Percentiles rank a stretch among this genome's conserved stretches.
Conservation (phyloP, 2,329 filamentous ascomycete species). For the Ascochyta rabiei region DNA sequence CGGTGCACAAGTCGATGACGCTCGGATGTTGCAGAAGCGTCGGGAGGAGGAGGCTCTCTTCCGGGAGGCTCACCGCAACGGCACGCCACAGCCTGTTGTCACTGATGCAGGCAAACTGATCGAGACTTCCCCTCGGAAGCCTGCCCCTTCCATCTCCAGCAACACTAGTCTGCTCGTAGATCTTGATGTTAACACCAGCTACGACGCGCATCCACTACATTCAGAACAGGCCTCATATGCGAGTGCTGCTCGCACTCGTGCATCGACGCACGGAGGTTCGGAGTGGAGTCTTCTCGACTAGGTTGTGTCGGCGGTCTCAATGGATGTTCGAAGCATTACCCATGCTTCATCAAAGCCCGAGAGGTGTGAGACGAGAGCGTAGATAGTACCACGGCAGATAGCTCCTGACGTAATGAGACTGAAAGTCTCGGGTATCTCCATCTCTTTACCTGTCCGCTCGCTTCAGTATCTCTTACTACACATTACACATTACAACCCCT, state of each 20-base stretch:
- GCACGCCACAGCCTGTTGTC: not conserved
- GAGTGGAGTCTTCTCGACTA: constrained; percentile 25
- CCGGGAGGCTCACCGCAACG: constrained; percentile 6
- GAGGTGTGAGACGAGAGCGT: not conserved
- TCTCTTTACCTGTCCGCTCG: not conserved
- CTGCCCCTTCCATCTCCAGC: constrained; percentile 12
- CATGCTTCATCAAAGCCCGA: not conserved
- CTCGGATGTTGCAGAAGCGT: constrained; percentile 16
- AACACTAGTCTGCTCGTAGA: constrained; percentile 29
- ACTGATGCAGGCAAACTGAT: constrained; percentile 17
- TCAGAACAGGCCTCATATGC: constrained; percentile 3
- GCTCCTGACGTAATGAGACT: not conserved
- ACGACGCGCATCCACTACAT: not conserved
- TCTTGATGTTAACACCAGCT: constrained; percentile 13
- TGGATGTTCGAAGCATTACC: no score
- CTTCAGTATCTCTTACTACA: not conserved
- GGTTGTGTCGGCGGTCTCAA: not conserved
- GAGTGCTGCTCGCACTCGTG: not conserved
- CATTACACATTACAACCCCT: constrained; percentile 4
- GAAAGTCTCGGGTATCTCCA: not conserved
- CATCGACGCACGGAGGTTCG: not conserved
- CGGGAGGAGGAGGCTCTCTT: constrained; percentile 23
- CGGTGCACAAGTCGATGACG: constrained; percentile 30
- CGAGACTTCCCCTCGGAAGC: constrained; percentile 18
- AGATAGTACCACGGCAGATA: not conserved